Evolutionary conservation across 2,329 filamentous ascomycete species (phyloP).

Genomic region (Metarhizium humberi): DNA sequence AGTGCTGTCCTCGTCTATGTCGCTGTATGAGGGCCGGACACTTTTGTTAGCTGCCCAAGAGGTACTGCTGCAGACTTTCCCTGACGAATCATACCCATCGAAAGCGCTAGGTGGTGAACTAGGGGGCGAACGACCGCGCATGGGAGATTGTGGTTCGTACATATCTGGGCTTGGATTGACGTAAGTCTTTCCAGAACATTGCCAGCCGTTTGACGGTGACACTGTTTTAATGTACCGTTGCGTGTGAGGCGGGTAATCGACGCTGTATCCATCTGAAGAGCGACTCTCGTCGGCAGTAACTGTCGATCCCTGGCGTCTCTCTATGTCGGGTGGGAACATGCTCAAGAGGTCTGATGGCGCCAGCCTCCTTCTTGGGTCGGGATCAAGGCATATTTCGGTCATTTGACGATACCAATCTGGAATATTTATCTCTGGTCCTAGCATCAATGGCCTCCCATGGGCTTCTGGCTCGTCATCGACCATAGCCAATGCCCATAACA

Average conservation of each 20-base stretch:
- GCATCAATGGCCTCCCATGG: conserved; percentile 58
- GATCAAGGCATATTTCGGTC: conserved; percentile 66
- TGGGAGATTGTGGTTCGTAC: conserved; percentile 36
- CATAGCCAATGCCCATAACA: conserved; percentile 83
- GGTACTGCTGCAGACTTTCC: conserved; percentile 18
- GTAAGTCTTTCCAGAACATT: conserved; percentile 28
- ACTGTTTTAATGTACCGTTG: conserved; percentile 26
- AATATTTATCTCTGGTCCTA: conserved; percentile 50
- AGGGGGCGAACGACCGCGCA: conserved; percentile 44
- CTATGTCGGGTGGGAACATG: conserved; percentile 47
- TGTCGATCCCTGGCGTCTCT: conserved; percentile 15
- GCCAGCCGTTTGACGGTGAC: conserved; percentile 34
- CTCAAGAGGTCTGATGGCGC: conserved; percentile 64
- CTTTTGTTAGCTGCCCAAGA: conserved; percentile 29
- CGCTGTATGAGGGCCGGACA: conserved; percentile 30
- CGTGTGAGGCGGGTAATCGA: conserved; percentile 24
- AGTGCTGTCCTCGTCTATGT: conserved; percentile 16
- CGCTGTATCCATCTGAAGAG: conserved; percentile 28
- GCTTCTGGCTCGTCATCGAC: conserved; percentile 85
- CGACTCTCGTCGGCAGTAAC: conserved; percentile 32
- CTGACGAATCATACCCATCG: conserved; percentile 24
- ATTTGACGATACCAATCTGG: conserved; percentile 73
- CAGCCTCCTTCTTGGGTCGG: conserved; percentile 61
- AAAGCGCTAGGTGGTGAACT: conserved; percentile 38
- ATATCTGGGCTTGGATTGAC: conserved; percentile 23